Conservation (phyloP, 768 basidiomycete genomes). For the Amanita jacksonii region DNA sequence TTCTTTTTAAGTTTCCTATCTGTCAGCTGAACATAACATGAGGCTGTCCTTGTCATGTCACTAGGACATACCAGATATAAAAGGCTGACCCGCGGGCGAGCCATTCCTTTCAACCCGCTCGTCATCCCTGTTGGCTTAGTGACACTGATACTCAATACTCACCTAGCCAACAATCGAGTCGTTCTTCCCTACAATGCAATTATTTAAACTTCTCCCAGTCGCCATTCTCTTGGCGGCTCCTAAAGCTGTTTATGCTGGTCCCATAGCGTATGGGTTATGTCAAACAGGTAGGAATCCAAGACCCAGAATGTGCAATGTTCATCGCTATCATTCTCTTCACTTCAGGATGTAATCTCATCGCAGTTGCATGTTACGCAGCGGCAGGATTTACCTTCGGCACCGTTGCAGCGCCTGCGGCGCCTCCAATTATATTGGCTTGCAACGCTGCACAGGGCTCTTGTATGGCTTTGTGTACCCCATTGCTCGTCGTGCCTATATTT, state of each 20-base stretch:
- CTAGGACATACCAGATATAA: background rate
- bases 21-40: no score
- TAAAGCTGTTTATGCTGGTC: constrained; percentile 16
- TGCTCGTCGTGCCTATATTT: constrained; percentile 28
- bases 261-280: constrained; percentile 26
- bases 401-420: constrained; percentile 26
- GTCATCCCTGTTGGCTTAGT: constrained; percentile 1
- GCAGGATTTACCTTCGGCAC: constrained; percentile 36
- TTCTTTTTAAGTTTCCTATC: no score
- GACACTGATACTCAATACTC: no score
- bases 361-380: constrained; percentile 33
- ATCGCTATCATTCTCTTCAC: background rate
- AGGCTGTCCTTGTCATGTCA: no score
- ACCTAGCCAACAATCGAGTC: constrained; percentile 2
- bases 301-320: background rate
- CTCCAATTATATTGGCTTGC: constrained; percentile 30
- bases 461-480: constrained; percentile 28
- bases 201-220: background rate
- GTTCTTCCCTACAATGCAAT: background rate
- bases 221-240: background rate
- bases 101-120: constrained; percentile 1
- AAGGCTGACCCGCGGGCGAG: background rate
- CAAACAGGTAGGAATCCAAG: constrained; percentile 19
- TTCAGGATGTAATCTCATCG: background rate
- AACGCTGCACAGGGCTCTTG: constrained; percentile 35